Percentiles rank a stretch among this genome's conserved stretches.
These are phyloP conservation scores for Aciculoconidium aculeatum DNA, from an alignment of 805 yeast genomes.

Conservation along the genomic window DNA sequence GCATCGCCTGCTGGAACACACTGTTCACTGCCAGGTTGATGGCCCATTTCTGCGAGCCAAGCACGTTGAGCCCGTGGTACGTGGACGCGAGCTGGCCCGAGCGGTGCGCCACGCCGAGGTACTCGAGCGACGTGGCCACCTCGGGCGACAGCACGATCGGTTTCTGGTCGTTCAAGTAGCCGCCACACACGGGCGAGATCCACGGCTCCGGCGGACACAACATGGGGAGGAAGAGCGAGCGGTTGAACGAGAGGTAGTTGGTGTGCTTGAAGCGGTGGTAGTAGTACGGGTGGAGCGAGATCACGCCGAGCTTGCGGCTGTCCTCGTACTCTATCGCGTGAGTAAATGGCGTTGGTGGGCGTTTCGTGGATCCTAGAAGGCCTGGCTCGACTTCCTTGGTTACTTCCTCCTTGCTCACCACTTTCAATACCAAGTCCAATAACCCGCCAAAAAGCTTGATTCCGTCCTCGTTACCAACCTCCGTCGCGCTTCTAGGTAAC, in stretches of 20 bases:
- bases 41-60: slow-evolving; percentile 32
- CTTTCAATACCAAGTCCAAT: too few relatives aligned
- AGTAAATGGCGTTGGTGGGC: too few relatives aligned
- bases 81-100: slow-evolving; percentile 29
- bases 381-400: slow-evolving; percentile 1
- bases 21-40: slow-evolving; percentile 22
- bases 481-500: too few relatives aligned
- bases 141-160: slow-evolving; percentile 19
- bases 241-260: slow-evolving; percentile 9
- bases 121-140: slow-evolving; percentile 11
- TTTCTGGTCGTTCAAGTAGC: slow-evolving; percentile 22
- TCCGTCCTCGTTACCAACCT: slow-evolving; percentile 12
- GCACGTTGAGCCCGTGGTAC: slow-evolving; percentile 21
- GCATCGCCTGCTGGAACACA: slow-evolving; percentile 18
- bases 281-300: slow-evolving; percentile 21
- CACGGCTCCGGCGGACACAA: slow-evolving; percentile 32
- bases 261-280: slow-evolving; percentile 9
- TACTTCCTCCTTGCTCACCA: too few relatives aligned
- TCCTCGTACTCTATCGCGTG: neutral
- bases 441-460: slow-evolving; percentile 14
- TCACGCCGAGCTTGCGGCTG: slow-evolving; percentile 11
- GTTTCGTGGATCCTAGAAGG: slow-evolving; percentile 6
- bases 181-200: slow-evolving; percentile 30
- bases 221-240: slow-evolving; percentile 29
- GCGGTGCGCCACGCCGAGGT: slow-evolving; percentile 19